Percentiles rank a stretch among this genome's conserved stretches.
phyloP scores from a whole-genome alignment of 2,329 filamentous ascomycete species.

The Pseudogymnoascus sp. region DNA sequence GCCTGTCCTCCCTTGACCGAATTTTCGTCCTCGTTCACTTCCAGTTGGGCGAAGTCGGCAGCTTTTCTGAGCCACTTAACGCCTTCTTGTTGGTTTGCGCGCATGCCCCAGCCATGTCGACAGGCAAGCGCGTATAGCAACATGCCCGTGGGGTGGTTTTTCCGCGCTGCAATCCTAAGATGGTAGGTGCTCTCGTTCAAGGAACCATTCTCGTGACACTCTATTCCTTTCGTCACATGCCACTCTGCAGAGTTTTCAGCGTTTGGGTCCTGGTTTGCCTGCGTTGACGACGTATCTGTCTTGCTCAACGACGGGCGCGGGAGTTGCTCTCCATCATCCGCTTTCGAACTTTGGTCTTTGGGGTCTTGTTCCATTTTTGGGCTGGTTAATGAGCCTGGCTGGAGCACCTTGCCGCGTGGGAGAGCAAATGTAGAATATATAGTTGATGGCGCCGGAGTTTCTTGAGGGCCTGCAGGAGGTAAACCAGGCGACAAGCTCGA shows the following conservation, averaged over 20 bases:
- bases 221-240: conserved; percentile 83
- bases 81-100: conserved; percentile 80
- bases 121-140: conserved; percentile 91
- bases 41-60: conserved; percentile 72
- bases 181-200: conserved; percentile 95
- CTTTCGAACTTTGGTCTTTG: no score
- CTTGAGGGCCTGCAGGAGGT: conserved; percentile 48
- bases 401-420: conserved; percentile 72
- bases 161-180: conserved; percentile 77
- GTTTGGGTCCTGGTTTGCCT: not conserved
- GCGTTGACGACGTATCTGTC: not conserved
- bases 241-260: conserved; percentile 76
- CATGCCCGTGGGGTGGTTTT: conserved; percentile 88
- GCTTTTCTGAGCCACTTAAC: conserved; percentile 89
- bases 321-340: no score
- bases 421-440: conserved; percentile 79
- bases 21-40: conserved; percentile 76
- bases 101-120: conserved; percentile 96
- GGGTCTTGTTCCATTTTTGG: not conserved
- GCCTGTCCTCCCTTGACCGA: conserved; percentile 54
- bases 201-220: conserved; percentile 79
- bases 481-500: conserved; percentile 66
- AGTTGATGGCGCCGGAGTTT: conserved; percentile 59
- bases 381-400: conserved; percentile 54
- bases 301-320: not conserved